Evolutionary conservation across 2,329 filamentous ascomycete species (phyloP), one percentile per base, ranked within the genome.

Genomic region (Arachnomyces sp.): DNA sequence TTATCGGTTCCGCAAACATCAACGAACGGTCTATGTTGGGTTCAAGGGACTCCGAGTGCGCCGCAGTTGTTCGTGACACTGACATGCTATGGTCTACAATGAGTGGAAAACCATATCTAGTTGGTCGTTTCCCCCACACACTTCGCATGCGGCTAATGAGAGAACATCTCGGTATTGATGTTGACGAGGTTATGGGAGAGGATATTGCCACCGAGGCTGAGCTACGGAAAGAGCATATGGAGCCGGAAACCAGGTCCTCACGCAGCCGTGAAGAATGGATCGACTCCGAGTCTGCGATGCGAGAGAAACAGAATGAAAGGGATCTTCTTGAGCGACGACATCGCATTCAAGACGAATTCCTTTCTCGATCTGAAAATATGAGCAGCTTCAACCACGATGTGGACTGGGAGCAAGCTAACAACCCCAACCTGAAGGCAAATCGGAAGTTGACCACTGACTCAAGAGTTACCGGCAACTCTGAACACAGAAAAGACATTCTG

Each of bases 1-100:
- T 98, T 45, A 98, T 98, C 52, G 92, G 92, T 13, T 96, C 90
- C 34, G 92, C 92, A 39, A 98, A 98, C 59, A 96, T 98, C 71
- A 98, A 98, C 54, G 92, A 98, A 63, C 81, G 92, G 34, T 96
- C 90, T 5, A 88, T 96, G 87, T 64, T 95, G 45, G 92, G 92
- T 7, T 83, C 78, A 36, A 79, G 92, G 54, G 92, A 98, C 62
- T 95, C 90, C 0, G 92, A 98, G 63, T 80, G 86, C 46, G 92
- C 90, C 4, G 83, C 89, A 5, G 76, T 96, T 32, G 85, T 98
- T 31, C 80, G 90, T 39, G 92, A 98, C 59, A 90, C 86, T 1
- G 87, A 95, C 59, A 88, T 95, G 78, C 77, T 95, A 43, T 82
- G 80, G 72, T 95, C 89, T 4, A 85, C 77, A 39, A 96, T 98